phyloP scores from a whole-genome alignment of 371 early-diverging fungal species.

The Rhizopus microsporus region DNA sequence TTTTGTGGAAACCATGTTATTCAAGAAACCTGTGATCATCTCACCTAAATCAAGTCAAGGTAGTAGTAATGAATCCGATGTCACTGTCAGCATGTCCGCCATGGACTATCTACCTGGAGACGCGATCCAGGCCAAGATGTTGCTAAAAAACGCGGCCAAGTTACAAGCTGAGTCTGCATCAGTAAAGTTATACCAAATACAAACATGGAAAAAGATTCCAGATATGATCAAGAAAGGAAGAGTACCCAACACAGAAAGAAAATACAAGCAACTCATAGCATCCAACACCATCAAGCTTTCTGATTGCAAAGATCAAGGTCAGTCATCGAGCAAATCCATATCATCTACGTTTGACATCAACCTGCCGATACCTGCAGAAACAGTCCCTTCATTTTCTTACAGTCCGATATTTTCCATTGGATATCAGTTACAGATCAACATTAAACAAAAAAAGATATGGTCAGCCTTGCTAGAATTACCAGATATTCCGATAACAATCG shows the following conservation, averaged over 20 bases:
- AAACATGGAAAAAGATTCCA: constrained; percentile 12
- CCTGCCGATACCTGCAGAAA: constrained; percentile 2
- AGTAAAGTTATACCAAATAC: constrained; percentile 9
- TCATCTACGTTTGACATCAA: not conserved
- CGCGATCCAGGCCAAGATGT: not conserved
- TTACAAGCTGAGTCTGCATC: constrained; percentile 4
- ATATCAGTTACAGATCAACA: constrained; percentile 10
- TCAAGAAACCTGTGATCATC: constrained; percentile 6
- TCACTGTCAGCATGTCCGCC: not conserved
- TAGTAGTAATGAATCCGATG: not conserved
- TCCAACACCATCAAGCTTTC: not conserved
- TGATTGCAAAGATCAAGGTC: not conserved
- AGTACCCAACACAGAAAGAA: not conserved
- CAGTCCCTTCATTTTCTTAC: constrained; percentile 19
- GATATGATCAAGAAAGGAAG: too few species aligned
- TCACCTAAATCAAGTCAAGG: not conserved
- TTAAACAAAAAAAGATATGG: constrained; percentile 13
- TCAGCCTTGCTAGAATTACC: constrained; percentile 1
- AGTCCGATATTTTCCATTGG: constrained; percentile 11
- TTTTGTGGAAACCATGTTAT: constrained; percentile 19
- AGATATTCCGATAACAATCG: constrained; percentile 29
- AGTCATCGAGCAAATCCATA: not conserved
- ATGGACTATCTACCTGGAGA: constrained; percentile 16
- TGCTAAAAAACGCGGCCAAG: not conserved
- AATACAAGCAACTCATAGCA: not conserved